Percentiles rank a stretch among this genome's conserved stretches.
phyloP scores from a whole-genome alignment of 1,139 yeast species.

The Magnusiomyces magnusii region DNA sequence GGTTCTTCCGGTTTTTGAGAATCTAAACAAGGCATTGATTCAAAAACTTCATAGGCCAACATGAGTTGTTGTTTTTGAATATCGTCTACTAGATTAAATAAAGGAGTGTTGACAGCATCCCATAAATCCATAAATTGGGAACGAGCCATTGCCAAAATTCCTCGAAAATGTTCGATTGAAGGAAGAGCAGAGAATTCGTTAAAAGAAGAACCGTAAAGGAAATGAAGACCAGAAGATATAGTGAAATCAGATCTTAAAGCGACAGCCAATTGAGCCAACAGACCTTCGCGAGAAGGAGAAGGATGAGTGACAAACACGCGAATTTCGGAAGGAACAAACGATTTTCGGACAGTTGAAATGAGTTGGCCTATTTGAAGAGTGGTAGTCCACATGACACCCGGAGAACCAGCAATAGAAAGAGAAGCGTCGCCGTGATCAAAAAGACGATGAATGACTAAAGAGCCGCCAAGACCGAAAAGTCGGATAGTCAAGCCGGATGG shows the following conservation, averaged over 20 bases:
- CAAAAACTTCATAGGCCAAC: slow-evolving; percentile 53
- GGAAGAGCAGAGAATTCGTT: slow-evolving; percentile 62
- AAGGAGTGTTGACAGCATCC: slow-evolving; percentile 50
- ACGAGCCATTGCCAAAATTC: slow-evolving; percentile 43
- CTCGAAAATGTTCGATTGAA: slow-evolving; percentile 54
- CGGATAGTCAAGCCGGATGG: slow-evolving; percentile 42
- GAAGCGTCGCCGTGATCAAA: slow-evolving; percentile 56
- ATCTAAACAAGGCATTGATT: slow-evolving; percentile 45
- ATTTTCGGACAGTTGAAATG: slow-evolving; percentile 40
- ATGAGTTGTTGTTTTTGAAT: slow-evolving; percentile 39
- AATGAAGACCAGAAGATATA: slow-evolving; percentile 63
- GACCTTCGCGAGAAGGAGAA: slow-evolving; percentile 57
- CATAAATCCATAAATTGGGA: slow-evolving; percentile 58
- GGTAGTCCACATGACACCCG: slow-evolving; percentile 72
- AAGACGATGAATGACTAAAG: slow-evolving; percentile 55
- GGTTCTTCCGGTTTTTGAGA: slow-evolving; percentile 21
- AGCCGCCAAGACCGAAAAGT: slow-evolving; percentile 67
- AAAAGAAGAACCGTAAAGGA: slow-evolving; percentile 62
- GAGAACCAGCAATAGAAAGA: slow-evolving; percentile 50
- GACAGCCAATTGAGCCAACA: slow-evolving; percentile 61
- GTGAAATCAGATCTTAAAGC: slow-evolving; percentile 66
- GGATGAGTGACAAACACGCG: slow-evolving; percentile 62
- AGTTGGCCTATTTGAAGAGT: slow-evolving; percentile 62
- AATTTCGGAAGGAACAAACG: slow-evolving; percentile 41
- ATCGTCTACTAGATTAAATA: slow-evolving; percentile 36